Evolutionary conservation across 768 basidiomycete species (phyloP), one percentile per base, ranked within the genome.

Genomic region (Psilocybe subaeruginosa): DNA sequence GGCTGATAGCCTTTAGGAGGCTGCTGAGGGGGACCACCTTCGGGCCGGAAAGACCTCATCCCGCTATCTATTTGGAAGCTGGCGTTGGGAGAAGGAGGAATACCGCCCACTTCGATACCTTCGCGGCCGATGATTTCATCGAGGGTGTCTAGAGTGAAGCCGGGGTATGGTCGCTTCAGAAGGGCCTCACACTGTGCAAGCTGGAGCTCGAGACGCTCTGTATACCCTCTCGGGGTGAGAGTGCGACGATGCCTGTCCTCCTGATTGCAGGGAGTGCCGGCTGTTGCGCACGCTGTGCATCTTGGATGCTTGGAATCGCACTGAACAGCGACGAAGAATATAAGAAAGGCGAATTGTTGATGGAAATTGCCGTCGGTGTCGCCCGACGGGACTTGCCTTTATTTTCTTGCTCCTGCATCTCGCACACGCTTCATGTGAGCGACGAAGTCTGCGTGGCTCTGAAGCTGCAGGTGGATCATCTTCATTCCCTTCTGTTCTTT

Each of bases 371-470:
- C 89, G 88, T 86, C 89, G 90, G 88, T 83, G 79, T 76, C 76
- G 75, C 81, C 86, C 87, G 86, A 79, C 80, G 81, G 80, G 77
- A 80, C 80, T 81, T 82, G 87, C 91, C 91, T 95, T 95, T 79
- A 95, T 95, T 90, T 95, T 95, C 87, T 95, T 94, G 80, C 88
- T 90, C 85, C 93, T 91, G 83, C 93, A 95, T 74, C 93, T 85
- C 65, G 93, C 89, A 81, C 93, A 95, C 64, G 93, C 92, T 78
- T 95, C 93, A 78, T 95, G 93, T 69, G 92, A 93, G 72, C 93
- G 87, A 68, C 93, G 82, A 69, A 95, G 83, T 58, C 92, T 85
- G 69, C 93, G 84, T 47, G 91, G 89, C 74, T 93, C 92, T 43
- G 41, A 6, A 14, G 41, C 41, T 43, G 41, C 14, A 39, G 77